phyloP scores from a whole-genome alignment of 768 basidiomycete genomes.

The Lactifluus piperatus region DNA sequence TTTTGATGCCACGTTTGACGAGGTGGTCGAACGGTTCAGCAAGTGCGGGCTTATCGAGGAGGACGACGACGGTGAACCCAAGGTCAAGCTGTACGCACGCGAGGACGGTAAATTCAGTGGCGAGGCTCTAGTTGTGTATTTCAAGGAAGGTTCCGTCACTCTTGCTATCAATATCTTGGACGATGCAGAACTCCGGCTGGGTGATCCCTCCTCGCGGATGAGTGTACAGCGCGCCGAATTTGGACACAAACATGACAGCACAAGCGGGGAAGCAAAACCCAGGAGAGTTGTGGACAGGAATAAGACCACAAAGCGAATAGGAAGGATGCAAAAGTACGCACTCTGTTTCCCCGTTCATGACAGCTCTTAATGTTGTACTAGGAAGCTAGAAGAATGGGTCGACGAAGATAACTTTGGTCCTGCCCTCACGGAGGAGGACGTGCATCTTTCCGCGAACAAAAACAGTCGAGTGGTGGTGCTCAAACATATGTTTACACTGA shows the following conservation, averaged over 20 bases:
- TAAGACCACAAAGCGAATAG: slow-evolving; percentile 63
- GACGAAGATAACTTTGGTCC: slow-evolving; percentile 91
- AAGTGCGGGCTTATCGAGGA: slow-evolving; percentile 92
- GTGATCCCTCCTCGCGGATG: slow-evolving; percentile 67
- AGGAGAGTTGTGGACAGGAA: slow-evolving; percentile 70
- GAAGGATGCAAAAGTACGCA: slow-evolving; percentile 79
- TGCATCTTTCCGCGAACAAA: slow-evolving; percentile 37
- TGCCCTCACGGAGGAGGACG: slow-evolving; percentile 46
- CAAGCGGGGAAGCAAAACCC: slow-evolving; percentile 37
- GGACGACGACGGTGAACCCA: slow-evolving; percentile 83
- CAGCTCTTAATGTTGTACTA: slow-evolving; percentile 26
- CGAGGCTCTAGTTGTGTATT: slow-evolving; percentile 92
- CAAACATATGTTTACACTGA: slow-evolving; percentile 88
- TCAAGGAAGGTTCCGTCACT: slow-evolving; percentile 92
- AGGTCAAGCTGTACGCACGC: slow-evolving; percentile 90
- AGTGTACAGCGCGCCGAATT: slow-evolving; percentile 72
- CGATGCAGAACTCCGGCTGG: slow-evolving; percentile 84
- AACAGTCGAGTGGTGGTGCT: slow-evolving; percentile 81
- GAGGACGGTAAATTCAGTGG: slow-evolving; percentile 87
- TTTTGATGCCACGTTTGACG: slow-evolving; percentile 58
- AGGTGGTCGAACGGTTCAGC: slow-evolving; percentile 78
- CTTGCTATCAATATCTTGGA: slow-evolving; percentile 81
- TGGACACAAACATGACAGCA: slow-evolving; percentile 48
- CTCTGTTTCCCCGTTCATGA: not conserved
- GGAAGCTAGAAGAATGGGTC: slow-evolving; percentile 91